Percentiles rank a stretch among this genome's conserved stretches.
Evolutionary conservation across 768 basidiomycete species (phyloP).

Genomic region (Lactifluus pinguis): DNA sequence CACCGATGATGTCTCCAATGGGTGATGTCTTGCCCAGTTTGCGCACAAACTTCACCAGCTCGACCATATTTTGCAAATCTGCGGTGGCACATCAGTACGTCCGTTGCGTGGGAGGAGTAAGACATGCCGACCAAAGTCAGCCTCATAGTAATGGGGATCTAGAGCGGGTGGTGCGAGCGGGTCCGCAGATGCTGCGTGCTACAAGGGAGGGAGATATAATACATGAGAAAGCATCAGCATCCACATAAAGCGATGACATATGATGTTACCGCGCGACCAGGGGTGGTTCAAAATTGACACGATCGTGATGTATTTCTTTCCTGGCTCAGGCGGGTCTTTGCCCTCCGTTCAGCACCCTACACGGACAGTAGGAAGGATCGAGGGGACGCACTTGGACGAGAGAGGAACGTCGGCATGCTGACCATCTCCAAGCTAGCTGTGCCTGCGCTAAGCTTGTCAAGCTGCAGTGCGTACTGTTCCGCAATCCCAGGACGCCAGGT

Average conservation of each 20-base stretch:
- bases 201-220: not conserved
- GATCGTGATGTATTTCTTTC: conserved; percentile 37
- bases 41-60: conserved; percentile 26
- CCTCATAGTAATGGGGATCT: conserved; percentile 28
- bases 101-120: not conserved
- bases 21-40: conserved; percentile 22
- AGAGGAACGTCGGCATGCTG: conserved; percentile 23
- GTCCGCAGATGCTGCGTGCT: conserved; percentile 27
- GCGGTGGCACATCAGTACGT: not conserved
- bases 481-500: conserved; percentile 27
- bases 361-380: not conserved
- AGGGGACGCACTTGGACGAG: conserved; percentile 21
- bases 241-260: conserved; percentile 21
- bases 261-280: conserved; percentile 42
- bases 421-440: conserved; percentile 29
- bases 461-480: conserved; percentile 35
- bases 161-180: conserved; percentile 24
- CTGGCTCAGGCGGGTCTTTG: conserved; percentile 29
- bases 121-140: conserved; percentile 25
- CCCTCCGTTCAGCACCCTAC: not conserved
- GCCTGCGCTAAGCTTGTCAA: conserved; percentile 26
- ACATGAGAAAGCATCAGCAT: not conserved
- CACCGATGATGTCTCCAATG: conserved; percentile 23
- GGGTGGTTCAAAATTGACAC: conserved; percentile 33
- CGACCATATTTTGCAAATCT: conserved; percentile 26